These are phyloP conservation scores for Erysimum cheiranthoides DNA, from an alignment of 345 rosid species.

Conservation along the genomic window DNA sequence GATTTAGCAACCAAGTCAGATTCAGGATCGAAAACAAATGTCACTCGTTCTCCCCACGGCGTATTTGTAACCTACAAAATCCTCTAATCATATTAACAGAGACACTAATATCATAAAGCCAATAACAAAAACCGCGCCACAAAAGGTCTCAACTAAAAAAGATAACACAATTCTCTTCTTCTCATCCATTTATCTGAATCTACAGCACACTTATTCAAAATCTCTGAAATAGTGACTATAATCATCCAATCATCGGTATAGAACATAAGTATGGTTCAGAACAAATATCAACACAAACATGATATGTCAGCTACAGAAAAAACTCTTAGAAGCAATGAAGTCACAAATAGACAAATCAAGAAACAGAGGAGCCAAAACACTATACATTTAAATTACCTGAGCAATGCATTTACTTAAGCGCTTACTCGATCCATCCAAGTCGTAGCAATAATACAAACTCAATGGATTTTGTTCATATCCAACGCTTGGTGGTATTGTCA, in stretches of 20 bases:
- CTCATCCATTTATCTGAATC: not conserved
- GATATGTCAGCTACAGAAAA: too few relatives aligned
- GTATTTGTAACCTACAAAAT: slow-evolving; percentile 83
- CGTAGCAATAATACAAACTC: slow-evolving; percentile 89
- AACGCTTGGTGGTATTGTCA: slow-evolving; percentile 91
- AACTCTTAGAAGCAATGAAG: too few relatives aligned
- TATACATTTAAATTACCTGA: slow-evolving; percentile 52
- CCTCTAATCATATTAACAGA: slow-evolving; percentile 4
- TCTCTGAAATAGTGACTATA: not conserved
- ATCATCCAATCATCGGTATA: too few relatives aligned
- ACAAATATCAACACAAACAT: too few relatives aligned
- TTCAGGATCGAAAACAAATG: slow-evolving; percentile 75
- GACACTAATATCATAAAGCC: not conserved
- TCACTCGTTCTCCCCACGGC: slow-evolving; percentile 93
- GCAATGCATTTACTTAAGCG: slow-evolving; percentile 80
- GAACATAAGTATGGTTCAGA: too few relatives aligned
- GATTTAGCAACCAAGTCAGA: slow-evolving; percentile 89
- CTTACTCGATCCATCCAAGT: slow-evolving; percentile 48
- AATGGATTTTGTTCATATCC: slow-evolving; percentile 92
- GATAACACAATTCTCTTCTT: not conserved
- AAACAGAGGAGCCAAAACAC: slow-evolving; percentile 7
- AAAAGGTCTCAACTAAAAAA: slow-evolving; percentile 11
- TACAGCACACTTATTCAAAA: not conserved
- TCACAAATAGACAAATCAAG: slow-evolving; percentile 1
- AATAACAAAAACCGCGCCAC: not conserved